Evolutionary conservation across 805 yeast genomes (phyloP), one percentile per base, ranked within the genome.

Genomic region (Candida patagonica): DNA sequence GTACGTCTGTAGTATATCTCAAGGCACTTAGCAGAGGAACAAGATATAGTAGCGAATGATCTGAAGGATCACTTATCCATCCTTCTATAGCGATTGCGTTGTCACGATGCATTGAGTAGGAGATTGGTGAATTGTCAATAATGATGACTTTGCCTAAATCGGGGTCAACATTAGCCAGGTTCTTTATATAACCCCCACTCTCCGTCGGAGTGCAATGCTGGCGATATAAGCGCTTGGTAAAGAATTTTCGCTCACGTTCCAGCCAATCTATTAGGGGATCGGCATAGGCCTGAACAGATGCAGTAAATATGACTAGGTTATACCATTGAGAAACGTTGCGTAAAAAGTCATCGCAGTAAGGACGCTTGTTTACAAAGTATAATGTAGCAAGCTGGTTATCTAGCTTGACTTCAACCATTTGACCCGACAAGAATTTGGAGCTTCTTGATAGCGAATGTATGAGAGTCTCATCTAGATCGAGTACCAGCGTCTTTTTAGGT

Each of bases 51-150:
- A 92, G 64, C 53, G 86, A 95, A 17, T 78, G 67, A 55, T 92
- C 98, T 26, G 80, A 74, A n/a, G 94, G 95, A 60, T 92, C 98
- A 55, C 83, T 85, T 46, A 92, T 86, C 98, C 98, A 92, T 34
- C 98, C 97, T 61, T 88, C 96, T 5, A 92, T 86, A 64, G 81
- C 78, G 17, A 92, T 80, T 1, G 95, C 98, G 54, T 92, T 92
- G 30, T 38, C 39, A 43, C 78, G 84, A 58, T 89, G 88, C 57
- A 75, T 63, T 12, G 85, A 78, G 57, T 84, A 92, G 54, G 94
- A 81, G 20, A 87, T 73, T 1, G 97, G 97, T 8, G 96, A 86
- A 62, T 92, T 92, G 63, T 92, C 98, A 37, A 92, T 71, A 26
- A 92, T 80, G 42, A 89, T 67, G 29, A 83, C 73, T 50, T 75